These are phyloP conservation scores for Tardiomyces digboiensis DNA, from an alignment of 1,139 yeast species.

Conservation along the genomic window DNA sequence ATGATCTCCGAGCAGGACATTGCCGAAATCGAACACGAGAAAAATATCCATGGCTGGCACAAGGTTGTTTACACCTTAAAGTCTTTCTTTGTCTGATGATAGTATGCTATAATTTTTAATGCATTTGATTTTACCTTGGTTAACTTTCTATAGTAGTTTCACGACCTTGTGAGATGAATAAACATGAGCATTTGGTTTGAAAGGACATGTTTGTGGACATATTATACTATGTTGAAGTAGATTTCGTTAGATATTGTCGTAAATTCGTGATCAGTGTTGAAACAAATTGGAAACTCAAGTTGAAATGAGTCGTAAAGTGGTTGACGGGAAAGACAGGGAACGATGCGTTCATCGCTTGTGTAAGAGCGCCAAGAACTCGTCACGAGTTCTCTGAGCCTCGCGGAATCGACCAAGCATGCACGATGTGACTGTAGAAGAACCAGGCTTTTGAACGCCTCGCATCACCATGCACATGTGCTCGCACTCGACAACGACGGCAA, in stretches of 20 bases:
- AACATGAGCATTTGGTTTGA: not conserved
- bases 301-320: too few relatives aligned
- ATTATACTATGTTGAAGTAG: not conserved
- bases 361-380: constrained; percentile 82
- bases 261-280: not conserved
- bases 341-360: constrained; percentile 36
- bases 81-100: constrained; percentile 27
- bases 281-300: not conserved
- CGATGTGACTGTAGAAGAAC: constrained; percentile 88
- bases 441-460: constrained; percentile 94
- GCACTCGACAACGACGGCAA: constrained; percentile 96
- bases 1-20: constrained; percentile 41
- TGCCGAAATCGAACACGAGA: constrained; percentile 31
- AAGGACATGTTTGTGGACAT: not conserved
- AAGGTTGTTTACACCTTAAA: constrained; percentile 30
- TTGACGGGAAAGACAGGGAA: too few relatives aligned
- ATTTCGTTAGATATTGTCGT: not conserved
- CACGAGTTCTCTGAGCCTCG: constrained; percentile 89
- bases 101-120: too few relatives aligned
- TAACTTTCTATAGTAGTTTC: too few relatives aligned
- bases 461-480: constrained; percentile 99
- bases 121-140: too few relatives aligned
- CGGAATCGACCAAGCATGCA: constrained; percentile 97
- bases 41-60: constrained; percentile 38
- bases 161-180: not conserved